phyloP scores from a whole-genome alignment of 495 filamentous ascomycete genomes.

The Neurospora sublineolata region DNA sequence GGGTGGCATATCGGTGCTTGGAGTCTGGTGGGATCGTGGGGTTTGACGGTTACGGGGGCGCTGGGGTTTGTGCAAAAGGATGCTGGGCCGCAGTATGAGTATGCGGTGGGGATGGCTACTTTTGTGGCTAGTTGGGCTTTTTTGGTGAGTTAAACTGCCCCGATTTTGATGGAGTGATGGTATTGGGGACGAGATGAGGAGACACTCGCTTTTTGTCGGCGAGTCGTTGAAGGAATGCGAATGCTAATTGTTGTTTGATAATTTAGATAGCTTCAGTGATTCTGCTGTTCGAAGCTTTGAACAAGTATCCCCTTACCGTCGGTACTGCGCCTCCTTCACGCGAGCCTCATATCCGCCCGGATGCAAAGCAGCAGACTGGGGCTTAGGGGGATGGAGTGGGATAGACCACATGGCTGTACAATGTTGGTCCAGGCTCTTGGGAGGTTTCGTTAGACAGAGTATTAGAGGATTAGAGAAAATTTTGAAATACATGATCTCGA shows the following conservation, averaged over 20 bases:
- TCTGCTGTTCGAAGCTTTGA: slow-evolving; percentile 54
- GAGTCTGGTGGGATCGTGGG: slow-evolving; percentile 44
- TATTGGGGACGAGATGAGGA: not conserved
- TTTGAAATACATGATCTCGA: not conserved
- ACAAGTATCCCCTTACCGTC: slow-evolving; percentile 48
- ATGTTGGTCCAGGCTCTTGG: not conserved
- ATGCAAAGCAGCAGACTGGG: not conserved
- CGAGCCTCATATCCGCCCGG: not conserved
- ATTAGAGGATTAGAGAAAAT: not conserved
- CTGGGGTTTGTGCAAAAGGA: slow-evolving; percentile 36
- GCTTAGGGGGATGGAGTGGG: not conserved
- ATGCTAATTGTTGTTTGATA: not conserved
- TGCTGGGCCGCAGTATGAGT: slow-evolving; percentile 37
- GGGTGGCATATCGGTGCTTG: slow-evolving; percentile 42
- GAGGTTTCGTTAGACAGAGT: not conserved
- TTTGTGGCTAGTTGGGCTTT: slow-evolving; percentile 65
- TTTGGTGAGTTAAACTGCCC: slow-evolving; percentile 23
- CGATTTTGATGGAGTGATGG: no score
- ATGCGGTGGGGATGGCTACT: slow-evolving; percentile 46
- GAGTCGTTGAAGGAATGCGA: not conserved
- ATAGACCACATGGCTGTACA: not conserved
- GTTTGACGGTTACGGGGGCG: slow-evolving; percentile 58
- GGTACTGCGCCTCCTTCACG: not conserved
- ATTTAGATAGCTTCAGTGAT: slow-evolving; percentile 43
- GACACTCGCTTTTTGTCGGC: not conserved